Base-by-base conservation (phyloP, 176 grass and related monocot species). In the Microstegium vimineum region DNA sequence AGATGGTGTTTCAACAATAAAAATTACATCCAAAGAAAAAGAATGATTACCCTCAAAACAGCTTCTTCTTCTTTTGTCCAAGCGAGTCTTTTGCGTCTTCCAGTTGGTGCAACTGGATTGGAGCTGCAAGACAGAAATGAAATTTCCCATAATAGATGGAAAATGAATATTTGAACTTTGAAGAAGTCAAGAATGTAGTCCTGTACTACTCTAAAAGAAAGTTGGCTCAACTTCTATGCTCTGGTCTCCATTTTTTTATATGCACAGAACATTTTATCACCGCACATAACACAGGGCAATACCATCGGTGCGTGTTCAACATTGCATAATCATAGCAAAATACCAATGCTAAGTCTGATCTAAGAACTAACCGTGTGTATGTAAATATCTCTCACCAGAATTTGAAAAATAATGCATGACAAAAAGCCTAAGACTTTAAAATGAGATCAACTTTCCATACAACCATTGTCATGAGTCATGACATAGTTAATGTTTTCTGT, bases 1-100 rank as follows among this genome's bases (percentile, higher is more conserved):
- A 79, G 15, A 78, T 71, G 43, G 60, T 47, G 67, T 20, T 69
- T 81, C 33, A 79, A 59, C 31, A 57, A 46, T 59, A 15, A 28
- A 47, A 75, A 42, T 68, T n/a, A 47, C n/a, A 74, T 51, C 28
- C 17, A 16, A 5, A 33, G 3, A n/a, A 37, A 40, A 40, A 71
- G 28, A 51, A 85, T 86, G 62, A 65, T 27, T 87, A 94, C 94
- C 71, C 36, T 88, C 49, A 97, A 77, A 81, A 60, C 23, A 76
- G 66, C 30, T 72, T 87, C 92, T 74, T 97, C 92, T 81, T 92
- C 61, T 62, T 35, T 43, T 0, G 90, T 87, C 94, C 94, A 97
- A 73, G 33, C 42, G 45, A 94, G 89, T 33, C 84, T 87, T 8
- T 56, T 60, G 34, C 88, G 90, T 35, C 92, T 88, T 62, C 75